These are phyloP conservation scores for Alternaria atra DNA, from an alignment of 2,329 filamentous ascomycete species.

Conservation along the genomic window DNA sequence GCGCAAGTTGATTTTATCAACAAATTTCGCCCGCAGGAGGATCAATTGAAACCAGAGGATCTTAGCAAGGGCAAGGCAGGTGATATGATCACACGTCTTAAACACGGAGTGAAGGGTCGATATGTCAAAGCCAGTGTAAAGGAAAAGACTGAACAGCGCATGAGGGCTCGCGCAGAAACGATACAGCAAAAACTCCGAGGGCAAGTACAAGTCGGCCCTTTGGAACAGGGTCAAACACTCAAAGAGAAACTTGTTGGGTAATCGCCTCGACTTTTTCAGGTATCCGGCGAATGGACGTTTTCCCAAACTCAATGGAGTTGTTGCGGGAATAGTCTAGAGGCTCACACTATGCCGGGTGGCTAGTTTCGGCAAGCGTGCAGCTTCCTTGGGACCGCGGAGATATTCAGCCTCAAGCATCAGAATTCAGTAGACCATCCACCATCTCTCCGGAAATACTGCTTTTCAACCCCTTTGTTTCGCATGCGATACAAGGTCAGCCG, in stretches of 20 bases:
- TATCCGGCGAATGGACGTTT: not conserved
- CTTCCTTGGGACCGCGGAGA: slow-evolving; percentile 26
- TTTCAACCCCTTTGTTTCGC: not conserved
- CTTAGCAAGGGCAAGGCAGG: slow-evolving; percentile 81
- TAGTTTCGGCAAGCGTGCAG: slow-evolving; percentile 1
- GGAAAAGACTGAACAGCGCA: slow-evolving; percentile 35
- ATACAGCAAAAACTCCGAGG: slow-evolving; percentile 53
- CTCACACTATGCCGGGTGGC: not conserved
- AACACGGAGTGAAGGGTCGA: slow-evolving; percentile 77
- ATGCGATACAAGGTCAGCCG: not conserved
- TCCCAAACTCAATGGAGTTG: not conserved
- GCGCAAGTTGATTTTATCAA: slow-evolving; percentile 75
- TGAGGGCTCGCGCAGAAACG: slow-evolving; percentile 60
- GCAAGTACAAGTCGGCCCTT: slow-evolving; percentile 60
- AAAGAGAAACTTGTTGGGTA: slow-evolving; percentile 15
- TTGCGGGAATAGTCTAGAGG: not conserved
- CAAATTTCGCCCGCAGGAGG: slow-evolving; percentile 65
- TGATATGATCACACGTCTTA: slow-evolving; percentile 93
- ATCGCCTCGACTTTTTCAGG: not conserved
- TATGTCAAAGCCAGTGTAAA: slow-evolving; percentile 50
- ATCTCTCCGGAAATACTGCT: not conserved
- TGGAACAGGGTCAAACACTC: slow-evolving; percentile 20
- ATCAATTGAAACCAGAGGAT: slow-evolving; percentile 63
- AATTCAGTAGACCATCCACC: not conserved
- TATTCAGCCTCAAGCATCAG: slow-evolving; percentile 6